These are phyloP conservation scores for Aspergillus sclerotiicarbonarius DNA, from an alignment of 495 filamentous ascomycete species.

Conservation along the genomic window DNA sequence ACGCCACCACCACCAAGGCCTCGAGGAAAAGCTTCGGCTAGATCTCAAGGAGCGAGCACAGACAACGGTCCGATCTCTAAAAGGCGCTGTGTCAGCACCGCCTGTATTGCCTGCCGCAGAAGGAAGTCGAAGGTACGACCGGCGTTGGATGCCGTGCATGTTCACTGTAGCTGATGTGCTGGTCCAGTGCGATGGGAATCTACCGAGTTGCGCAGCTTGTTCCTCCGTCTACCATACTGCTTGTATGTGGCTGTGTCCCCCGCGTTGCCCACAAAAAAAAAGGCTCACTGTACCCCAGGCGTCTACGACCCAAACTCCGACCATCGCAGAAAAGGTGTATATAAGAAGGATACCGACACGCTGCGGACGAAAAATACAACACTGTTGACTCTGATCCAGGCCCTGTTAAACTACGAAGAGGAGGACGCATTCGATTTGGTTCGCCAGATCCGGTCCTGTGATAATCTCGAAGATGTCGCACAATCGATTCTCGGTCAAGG, in stretches of 20 bases:
- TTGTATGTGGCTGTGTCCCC: constrained; percentile 29
- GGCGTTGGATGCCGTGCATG: not conserved
- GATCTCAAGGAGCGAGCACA: constrained; percentile 28
- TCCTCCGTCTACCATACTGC: constrained; percentile 89
- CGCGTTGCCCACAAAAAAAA: not conserved
- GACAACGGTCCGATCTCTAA: constrained; percentile 53
- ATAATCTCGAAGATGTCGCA: constrained; percentile 86
- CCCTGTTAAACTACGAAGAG: constrained; percentile 81
- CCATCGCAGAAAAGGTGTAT: constrained; percentile 93
- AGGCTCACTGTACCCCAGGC: constrained; percentile 34
- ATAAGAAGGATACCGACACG: constrained; percentile 90
- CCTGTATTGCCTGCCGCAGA: constrained; percentile 88
- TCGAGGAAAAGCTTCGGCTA: constrained; percentile 18
- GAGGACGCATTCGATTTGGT: constrained; percentile 81
- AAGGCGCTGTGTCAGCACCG: constrained; percentile 87
- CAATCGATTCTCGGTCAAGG: constrained; percentile 68
- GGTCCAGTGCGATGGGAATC: constrained; percentile 80
- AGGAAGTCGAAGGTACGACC: constrained; percentile 74
- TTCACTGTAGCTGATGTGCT: constrained; percentile 17
- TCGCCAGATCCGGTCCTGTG: constrained; percentile 83
- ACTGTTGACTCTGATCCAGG: constrained; percentile 86
- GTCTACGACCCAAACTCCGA: constrained; percentile 96
- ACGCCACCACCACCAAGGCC: constrained; percentile 14
- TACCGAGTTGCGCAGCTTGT: constrained; percentile 91
- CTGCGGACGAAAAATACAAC: constrained; percentile 85